Evolutionary conservation across 306 rosid genomes (phyloP), one percentile per base, ranked within the genome.

Genomic region (Medicago ruthenica): DNA sequence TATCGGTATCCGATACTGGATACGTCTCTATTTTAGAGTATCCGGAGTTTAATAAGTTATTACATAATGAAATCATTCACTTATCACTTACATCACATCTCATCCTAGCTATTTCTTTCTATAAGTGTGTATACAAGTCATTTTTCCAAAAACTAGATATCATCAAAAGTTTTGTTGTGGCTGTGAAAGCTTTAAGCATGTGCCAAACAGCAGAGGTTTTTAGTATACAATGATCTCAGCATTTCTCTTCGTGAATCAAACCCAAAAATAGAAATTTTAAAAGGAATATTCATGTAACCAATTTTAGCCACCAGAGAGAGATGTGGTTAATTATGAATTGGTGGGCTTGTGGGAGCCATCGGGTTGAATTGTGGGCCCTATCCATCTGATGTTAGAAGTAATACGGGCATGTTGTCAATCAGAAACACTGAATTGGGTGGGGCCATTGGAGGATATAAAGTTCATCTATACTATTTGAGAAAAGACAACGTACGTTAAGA

Each of bases 151-250:
- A 31, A 31, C n/a, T n/a, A 31, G 4, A 31, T 31, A 31, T 31
- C 5, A 31, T 31, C 17, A 31, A 79, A 40, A 50, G 16, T 5
- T 21, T 54, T 53, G 59, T 71, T 59, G 68, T 71, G 80, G 75
- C 85, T 81, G 17, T n/a, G 7, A 67, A 62, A 63, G 84, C 83
- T 78, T 17, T 7, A 45, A 71, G 86, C 91, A 91, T 83, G 92
- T 89, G 92, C 81, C 79, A 2, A 12, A 82, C 75, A 84, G 58
- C 69, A 61, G 79, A 68, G 8, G 13, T 45, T 67, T 63, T 76
- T 16, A 8, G 11, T 7, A 70, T 15, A 10, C 4, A 16, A 18
- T 57, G 48, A 66, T 74, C n/a, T 34, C 42, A 37, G 34, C 71
- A 70, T 50, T 70, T 58, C 40, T 20, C 64, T 40, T 17, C 5